Conservation (phyloP, 352 stramenopile species). For the Detonula confervacea region DNA sequence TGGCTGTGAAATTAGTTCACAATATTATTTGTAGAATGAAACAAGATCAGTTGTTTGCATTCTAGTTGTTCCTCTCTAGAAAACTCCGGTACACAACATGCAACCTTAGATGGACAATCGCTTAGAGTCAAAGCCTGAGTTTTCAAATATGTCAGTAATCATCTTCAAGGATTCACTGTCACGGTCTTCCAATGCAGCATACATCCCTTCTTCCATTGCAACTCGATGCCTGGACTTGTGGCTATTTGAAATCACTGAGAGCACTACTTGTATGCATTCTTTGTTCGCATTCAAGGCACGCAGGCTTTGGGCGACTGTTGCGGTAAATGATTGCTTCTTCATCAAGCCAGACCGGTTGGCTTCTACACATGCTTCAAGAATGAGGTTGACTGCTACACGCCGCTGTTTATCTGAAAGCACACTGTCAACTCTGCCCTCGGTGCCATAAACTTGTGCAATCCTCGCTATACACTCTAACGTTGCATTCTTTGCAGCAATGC, state of each 20-base stretch:
- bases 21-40: too few species aligned
- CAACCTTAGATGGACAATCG: slow-evolving; percentile 25
- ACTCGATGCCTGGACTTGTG: slow-evolving; percentile 34
- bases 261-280: slow-evolving; percentile 55
- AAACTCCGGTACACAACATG: too few species aligned
- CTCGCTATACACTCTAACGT: slow-evolving; percentile 58
- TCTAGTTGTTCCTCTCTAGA: too few species aligned
- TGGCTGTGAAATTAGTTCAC: too few species aligned
- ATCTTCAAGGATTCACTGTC: slow-evolving; percentile 40
- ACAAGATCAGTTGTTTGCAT: too few species aligned
- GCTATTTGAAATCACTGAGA: slow-evolving; percentile 26
- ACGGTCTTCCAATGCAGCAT: slow-evolving; percentile 32
- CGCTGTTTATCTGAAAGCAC: slow-evolving; percentile 33
- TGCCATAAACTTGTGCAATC: slow-evolving; percentile 30
- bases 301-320: slow-evolving; percentile 49
- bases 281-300: slow-evolving; percentile 41
- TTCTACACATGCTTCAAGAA: slow-evolving; percentile 55
- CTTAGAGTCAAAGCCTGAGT: slow-evolving; percentile 35
- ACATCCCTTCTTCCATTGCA: slow-evolving; percentile 50
- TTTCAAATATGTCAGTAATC: slow-evolving; percentile 35
- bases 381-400: slow-evolving; percentile 39
- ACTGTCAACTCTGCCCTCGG: slow-evolving; percentile 10
- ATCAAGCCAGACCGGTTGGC: slow-evolving; percentile 45
- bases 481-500: slow-evolving; percentile 53
- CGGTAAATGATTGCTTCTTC: slow-evolving; percentile 54